phyloP scores from a whole-genome alignment of 73 alveolate species.

The Uronychia setigera region DNA sequence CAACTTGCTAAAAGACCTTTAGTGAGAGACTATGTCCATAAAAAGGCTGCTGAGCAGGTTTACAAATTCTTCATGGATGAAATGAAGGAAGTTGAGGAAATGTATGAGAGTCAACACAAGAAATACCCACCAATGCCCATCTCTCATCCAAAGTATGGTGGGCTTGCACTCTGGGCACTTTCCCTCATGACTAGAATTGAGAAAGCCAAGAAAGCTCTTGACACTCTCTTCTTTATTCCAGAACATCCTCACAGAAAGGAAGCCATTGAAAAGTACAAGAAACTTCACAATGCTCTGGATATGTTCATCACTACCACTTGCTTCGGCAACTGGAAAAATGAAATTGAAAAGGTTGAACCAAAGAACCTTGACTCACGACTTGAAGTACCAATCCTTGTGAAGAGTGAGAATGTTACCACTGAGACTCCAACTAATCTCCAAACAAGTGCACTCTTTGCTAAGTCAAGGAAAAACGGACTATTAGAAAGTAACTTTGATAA shows the following conservation, averaged over 20 bases:
- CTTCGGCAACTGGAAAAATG: slow-evolving; percentile 81
- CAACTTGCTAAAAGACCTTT: slow-evolving; percentile 95
- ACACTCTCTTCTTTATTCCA: slow-evolving; percentile 52
- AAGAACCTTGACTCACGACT: slow-evolving; percentile 62
- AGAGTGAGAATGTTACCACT: slow-evolving; percentile 42
- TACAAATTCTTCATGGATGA: slow-evolving; percentile 79
- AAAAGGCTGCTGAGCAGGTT: slow-evolving; percentile 92
- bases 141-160: slow-evolving; percentile 84
- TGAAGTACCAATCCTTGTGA: slow-evolving; percentile 54
- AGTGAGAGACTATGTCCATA: slow-evolving; percentile 94
- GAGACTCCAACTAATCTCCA: slow-evolving; percentile 31
- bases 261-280: slow-evolving; percentile 78
- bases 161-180: slow-evolving; percentile 89
- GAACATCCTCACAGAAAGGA: slow-evolving; percentile 67
- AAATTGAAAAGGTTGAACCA: slow-evolving; percentile 62
- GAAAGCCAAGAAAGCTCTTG: slow-evolving; percentile 53
- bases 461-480: slow-evolving; percentile 51
- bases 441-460: slow-evolving; percentile 48
- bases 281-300: slow-evolving; percentile 71
- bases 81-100: slow-evolving; percentile 88
- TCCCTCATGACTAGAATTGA: slow-evolving; percentile 66
- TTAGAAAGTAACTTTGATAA: slow-evolving; percentile 89
- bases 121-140: slow-evolving; percentile 73
- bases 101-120: slow-evolving; percentile 63
- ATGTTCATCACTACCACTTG: slow-evolving; percentile 72